phyloP scores from a whole-genome alignment of 2,329 filamentous ascomycete genomes.

The Ophiostoma sp. region DNA sequence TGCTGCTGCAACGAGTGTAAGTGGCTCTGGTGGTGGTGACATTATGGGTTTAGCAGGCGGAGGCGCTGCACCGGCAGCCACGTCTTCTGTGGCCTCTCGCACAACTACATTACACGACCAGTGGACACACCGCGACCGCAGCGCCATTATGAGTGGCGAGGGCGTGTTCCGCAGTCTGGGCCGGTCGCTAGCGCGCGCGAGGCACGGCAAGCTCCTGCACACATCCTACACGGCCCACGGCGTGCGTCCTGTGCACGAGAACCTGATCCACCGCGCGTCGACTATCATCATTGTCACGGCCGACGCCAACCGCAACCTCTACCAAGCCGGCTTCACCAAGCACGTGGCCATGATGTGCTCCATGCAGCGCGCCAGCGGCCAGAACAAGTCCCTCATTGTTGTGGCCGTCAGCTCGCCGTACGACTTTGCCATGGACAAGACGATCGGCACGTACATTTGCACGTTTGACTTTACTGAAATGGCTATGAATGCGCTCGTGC shows the following conservation, averaged over 20 bases:
- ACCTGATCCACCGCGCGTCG: slow-evolving; percentile 79
- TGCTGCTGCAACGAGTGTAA: not conserved
- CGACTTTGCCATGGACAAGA: slow-evolving; percentile 89
- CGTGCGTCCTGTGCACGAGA: slow-evolving; percentile 86
- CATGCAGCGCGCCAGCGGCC: slow-evolving; percentile 67
- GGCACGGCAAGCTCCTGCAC: slow-evolving; percentile 81
- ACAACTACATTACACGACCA: slow-evolving; percentile 46
- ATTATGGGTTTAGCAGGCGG: not conserved
- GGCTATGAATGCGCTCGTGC: slow-evolving; percentile 76
- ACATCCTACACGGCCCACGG: slow-evolving; percentile 95
- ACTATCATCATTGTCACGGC: slow-evolving; percentile 88
- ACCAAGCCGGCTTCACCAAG: slow-evolving; percentile 91
- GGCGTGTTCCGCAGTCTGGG: slow-evolving; percentile 88
- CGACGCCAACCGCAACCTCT: slow-evolving; percentile 88
- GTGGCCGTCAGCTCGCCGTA: slow-evolving; percentile 93
- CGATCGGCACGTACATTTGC: slow-evolving; percentile 87
- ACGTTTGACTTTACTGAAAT: slow-evolving; percentile 96
- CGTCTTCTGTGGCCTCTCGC: slow-evolving; percentile 20
- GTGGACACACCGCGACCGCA: slow-evolving; percentile 54
- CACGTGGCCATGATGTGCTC: slow-evolving; percentile 95
- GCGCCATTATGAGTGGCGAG: slow-evolving; percentile 80
- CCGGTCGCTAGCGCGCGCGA: slow-evolving; percentile 75
- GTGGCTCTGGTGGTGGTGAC: not conserved
- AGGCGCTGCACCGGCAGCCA: not conserved
- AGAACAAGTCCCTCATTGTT: slow-evolving; percentile 85